These are phyloP conservation scores for Dendrostoma leiphaemia DNA, from an alignment of 2,329 filamentous ascomycete genomes.

Conservation along the genomic window DNA sequence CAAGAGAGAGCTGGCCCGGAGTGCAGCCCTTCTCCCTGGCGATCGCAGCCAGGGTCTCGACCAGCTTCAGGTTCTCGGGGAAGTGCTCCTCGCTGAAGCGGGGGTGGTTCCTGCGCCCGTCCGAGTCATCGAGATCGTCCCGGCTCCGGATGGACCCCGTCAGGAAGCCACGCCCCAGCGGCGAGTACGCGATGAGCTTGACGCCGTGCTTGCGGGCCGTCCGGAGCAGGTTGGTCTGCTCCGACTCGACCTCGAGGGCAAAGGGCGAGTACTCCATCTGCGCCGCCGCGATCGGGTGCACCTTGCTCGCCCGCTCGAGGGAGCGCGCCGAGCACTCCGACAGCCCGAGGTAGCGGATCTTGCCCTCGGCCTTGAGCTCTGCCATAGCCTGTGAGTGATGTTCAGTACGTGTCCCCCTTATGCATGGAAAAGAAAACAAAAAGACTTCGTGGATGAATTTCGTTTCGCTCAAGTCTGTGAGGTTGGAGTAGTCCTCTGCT, in stretches of 20 bases:
- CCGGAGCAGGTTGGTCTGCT: constrained; percentile 42
- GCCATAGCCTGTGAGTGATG: constrained; percentile 38
- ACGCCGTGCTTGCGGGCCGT: constrained; percentile 54
- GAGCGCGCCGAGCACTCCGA: constrained; percentile 44
- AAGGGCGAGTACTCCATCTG: constrained; percentile 54
- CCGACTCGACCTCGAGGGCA: constrained; percentile 56
- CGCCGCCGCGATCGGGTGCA: constrained; percentile 46
- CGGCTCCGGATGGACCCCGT: constrained; percentile 43
- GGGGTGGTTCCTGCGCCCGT: constrained; percentile 38
- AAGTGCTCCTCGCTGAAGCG: constrained; percentile 48
- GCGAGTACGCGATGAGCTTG: constrained; percentile 52
- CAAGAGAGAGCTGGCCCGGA: constrained; percentile 49
- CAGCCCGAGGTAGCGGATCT: constrained; percentile 50
- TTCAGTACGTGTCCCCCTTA: too few species aligned
- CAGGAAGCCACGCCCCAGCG: constrained; percentile 54
- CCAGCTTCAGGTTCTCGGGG: constrained; percentile 41
- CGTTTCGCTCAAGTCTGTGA: too few species aligned
- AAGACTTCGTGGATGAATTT: too few species aligned
- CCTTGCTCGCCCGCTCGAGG: constrained; percentile 44
- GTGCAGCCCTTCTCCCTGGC: constrained; percentile 37
- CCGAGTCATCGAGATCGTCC: constrained; percentile 41
- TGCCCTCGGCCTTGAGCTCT: constrained; percentile 46
- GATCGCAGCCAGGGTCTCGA: constrained; percentile 25
- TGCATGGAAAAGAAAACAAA: background rate
- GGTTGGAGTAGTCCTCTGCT: too few species aligned